These are phyloP conservation scores for Talaromyces thailandensis DNA, from an alignment of 495 filamentous ascomycete species.

Conservation along the genomic window DNA sequence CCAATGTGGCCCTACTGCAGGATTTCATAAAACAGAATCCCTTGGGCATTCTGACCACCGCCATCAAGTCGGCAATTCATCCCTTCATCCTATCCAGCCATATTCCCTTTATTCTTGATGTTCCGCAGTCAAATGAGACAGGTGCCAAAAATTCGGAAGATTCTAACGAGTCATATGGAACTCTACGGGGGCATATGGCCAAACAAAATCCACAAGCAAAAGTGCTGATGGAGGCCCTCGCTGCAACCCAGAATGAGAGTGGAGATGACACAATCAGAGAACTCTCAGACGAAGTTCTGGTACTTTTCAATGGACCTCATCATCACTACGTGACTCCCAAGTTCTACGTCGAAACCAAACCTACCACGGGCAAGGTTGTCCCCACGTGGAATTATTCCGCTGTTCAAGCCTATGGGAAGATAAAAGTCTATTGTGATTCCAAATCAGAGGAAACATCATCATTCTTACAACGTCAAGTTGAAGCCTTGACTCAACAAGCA, in stretches of 20 bases:
- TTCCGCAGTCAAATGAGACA: slow-evolving; percentile 11
- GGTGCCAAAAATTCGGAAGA: slow-evolving; percentile 16
- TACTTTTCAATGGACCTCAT: slow-evolving; percentile 33
- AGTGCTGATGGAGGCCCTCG: slow-evolving; percentile 27
- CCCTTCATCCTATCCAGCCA: slow-evolving; percentile 44
- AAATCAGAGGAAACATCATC: slow-evolving; percentile 20
- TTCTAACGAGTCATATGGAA: slow-evolving; percentile 1
- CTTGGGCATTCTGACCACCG: slow-evolving; percentile 46
- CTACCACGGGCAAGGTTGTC: slow-evolving; percentile 45
- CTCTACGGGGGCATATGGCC: slow-evolving; percentile 40
- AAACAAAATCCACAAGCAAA: slow-evolving; percentile 42
- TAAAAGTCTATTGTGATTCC: slow-evolving; percentile 35
- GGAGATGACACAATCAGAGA: neutral
- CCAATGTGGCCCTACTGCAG: slow-evolving; percentile 25
- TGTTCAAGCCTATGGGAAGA: slow-evolving; percentile 45
- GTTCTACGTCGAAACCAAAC: slow-evolving; percentile 45
- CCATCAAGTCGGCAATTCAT: slow-evolving; percentile 32
- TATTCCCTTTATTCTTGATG: slow-evolving; percentile 48
- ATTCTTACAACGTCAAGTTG: slow-evolving; percentile 35
- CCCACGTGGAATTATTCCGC: slow-evolving; percentile 57
- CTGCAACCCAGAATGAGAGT: slow-evolving; percentile 14
- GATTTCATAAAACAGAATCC: slow-evolving; percentile 43
- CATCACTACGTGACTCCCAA: slow-evolving; percentile 42
- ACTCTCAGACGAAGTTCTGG: slow-evolving; percentile 30
- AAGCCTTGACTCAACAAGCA: slow-evolving; percentile 33